Base-by-base conservation (phyloP, 441 rosid species). In the Populus trichocarpa region DNA sequence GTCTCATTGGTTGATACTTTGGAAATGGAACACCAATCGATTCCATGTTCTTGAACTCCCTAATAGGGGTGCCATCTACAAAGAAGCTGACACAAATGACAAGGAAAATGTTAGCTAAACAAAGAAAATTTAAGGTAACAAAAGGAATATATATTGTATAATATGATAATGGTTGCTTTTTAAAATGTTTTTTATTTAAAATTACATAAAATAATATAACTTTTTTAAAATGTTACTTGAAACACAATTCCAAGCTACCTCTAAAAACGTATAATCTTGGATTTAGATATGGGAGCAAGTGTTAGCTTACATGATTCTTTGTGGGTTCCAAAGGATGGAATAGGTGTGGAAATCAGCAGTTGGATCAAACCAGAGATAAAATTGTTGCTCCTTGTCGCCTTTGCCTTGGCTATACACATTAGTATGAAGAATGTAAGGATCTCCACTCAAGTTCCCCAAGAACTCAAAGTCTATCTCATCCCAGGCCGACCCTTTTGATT, bases 401-500 rank as follows among this genome's bases (percentile, higher is more conserved):
- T 46, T 46, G 57, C 57, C 57, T 46, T 46, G 57, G 57, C 20
- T 46, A 46, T 46, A 46, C 20, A 46, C 57, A 4, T 46, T 46
- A 46, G 57, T 46, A 46, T 46, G 57, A 46, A 46, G 69, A 16
- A 74, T 81, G 69, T 80, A 83, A 30, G 32, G 32, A 30, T 30
- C 32, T 30, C 32, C 32, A 30, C 32, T 30, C 32, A 30, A 30
- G 32, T 83, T 83, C 6, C 86, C 86, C 30, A 83, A 25, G 81
- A 83, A 83, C 67, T 80, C 83, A 5, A 80, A 77, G 66, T 83
- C 86, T 59, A 83, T 83, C 57, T 83, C 86, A 73, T 83, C 86
- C 86, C 86, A 83, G 0, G 79, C n/a, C 25, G 69, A 57, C 6
- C 86, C 86, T 22, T 75, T 59, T 9, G 85, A 83, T 33, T 72